A percentile compares a stretch with the other conserved stretches of the same genome.
Conservation (phyloP, 257 asterid genomes). For the Salvia hispanica region DNA sequence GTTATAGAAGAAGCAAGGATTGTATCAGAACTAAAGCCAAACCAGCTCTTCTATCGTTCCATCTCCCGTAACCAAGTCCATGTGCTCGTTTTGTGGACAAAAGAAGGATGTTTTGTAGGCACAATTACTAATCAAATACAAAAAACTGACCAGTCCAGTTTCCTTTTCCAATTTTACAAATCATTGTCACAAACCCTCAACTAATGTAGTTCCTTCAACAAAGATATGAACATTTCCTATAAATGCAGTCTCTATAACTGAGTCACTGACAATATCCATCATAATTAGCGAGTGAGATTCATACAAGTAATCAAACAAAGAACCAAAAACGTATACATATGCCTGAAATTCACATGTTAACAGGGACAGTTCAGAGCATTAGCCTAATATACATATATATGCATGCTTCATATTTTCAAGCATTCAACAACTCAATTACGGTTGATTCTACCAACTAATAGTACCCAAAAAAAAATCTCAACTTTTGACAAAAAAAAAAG, state of each 20-base stretch:
- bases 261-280: neutral
- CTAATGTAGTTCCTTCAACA: neutral
- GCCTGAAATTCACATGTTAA: conserved; percentile 8
- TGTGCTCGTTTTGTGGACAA: conserved; percentile 2
- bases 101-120: neutral
- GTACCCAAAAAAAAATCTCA: neutral
- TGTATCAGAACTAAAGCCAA: conserved; percentile 22
- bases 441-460: conserved; percentile 16
- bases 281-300: neutral
- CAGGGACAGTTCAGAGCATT: conserved; percentile 10
- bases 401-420: neutral
- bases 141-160: neutral
- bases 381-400: conserved; percentile 2
- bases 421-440: conserved; percentile 13
- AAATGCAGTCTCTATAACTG: neutral
- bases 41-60: neutral
- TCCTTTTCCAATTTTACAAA: neutral
- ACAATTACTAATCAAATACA: conserved; percentile 11
- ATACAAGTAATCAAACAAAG: neutral
- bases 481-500: neutral
- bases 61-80: neutral
- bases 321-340: neutral
- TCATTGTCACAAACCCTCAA: conserved; percentile 9
- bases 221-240: conserved; percentile 2
- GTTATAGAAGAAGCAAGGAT: conserved; percentile 19